These are phyloP conservation scores for Sphagnum magellanicum DNA, from an alignment of 228 moss, liverwort and hornwort species.

Conservation along the genomic window DNA sequence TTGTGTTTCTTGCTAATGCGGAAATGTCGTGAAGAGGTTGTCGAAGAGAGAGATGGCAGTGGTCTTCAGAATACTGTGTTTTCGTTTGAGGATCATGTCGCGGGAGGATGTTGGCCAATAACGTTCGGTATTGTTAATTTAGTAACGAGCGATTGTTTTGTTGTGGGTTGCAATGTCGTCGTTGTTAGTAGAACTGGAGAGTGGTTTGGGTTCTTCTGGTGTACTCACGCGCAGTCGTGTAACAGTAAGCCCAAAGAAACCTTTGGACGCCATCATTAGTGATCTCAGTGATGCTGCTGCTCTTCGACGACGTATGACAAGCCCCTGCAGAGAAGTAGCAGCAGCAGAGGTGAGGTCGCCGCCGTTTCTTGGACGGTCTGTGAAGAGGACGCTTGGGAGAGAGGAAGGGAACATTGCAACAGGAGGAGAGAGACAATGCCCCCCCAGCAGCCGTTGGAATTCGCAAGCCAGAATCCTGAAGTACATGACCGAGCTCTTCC, in stretches of 20 bases:
- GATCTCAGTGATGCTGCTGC: not conserved
- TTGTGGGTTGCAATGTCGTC: no score
- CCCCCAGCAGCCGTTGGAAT: slow-evolving; percentile 2
- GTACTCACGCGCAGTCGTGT: not conserved
- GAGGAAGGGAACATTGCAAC: slow-evolving; percentile 1
- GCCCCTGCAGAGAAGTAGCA: not conserved
- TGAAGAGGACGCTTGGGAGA: not conserved
- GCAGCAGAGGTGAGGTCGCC: not conserved
- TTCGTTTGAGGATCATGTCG: no score
- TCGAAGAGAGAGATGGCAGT: no score
- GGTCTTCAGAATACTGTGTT: no score
- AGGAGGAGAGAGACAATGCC: not conserved
- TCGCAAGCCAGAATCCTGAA: slow-evolving; percentile 18
- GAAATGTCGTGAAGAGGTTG: no score
- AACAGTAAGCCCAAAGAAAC: not conserved
- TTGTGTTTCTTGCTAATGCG: no score
- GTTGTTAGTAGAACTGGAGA: no score
- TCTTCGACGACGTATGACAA: not conserved
- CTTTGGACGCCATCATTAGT: not conserved
- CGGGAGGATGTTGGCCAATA: no score
- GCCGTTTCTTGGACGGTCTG: not conserved
- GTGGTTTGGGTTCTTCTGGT: no score
- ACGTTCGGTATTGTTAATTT: no score
- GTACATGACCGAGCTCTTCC: slow-evolving; percentile 57
- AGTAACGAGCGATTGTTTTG: no score